phyloP scores from a whole-genome alignment of 1,139 yeast genomes.

The Hyphopichia buzzinii region DNA sequence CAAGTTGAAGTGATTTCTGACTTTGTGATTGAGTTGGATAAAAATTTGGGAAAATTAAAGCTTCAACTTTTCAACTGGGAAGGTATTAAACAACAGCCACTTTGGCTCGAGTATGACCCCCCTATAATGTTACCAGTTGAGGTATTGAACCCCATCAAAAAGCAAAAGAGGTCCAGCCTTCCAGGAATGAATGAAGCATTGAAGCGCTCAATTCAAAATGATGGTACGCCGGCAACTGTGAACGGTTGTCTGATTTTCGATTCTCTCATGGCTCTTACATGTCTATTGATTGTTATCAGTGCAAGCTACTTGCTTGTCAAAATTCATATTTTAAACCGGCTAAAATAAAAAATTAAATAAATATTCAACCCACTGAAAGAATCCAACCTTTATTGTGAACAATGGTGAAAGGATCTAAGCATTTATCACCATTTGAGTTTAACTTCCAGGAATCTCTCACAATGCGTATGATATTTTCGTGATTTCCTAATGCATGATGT shows the following conservation, averaged over 20 bases:
- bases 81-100: slow-evolving; percentile 28
- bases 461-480: slow-evolving; percentile 16
- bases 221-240: too few relatives aligned
- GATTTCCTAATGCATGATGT: slow-evolving; percentile 17
- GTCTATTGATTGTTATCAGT: too few relatives aligned
- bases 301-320: not conserved
- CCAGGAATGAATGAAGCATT: not conserved
- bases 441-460: slow-evolving; percentile 27
- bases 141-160: slow-evolving; percentile 24
- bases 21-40: slow-evolving; percentile 21
- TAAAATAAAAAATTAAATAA: too few relatives aligned
- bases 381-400: slow-evolving; percentile 30
- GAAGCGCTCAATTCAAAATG: slow-evolving; percentile 5
- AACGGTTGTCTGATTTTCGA: too few relatives aligned
- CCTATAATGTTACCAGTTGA: slow-evolving; percentile 28
- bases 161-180: slow-evolving; percentile 6
- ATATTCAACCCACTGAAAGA: slow-evolving; percentile 16
- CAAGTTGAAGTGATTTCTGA: slow-evolving; percentile 20
- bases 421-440: slow-evolving; percentile 20
- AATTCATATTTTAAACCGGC: too few relatives aligned
- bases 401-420: slow-evolving; percentile 29
- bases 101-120: slow-evolving; percentile 28
- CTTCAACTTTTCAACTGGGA: slow-evolving; percentile 26
- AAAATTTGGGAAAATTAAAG: slow-evolving; percentile 19
- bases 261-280: too few relatives aligned